Conservation (phyloP, 768 basidiomycete species). For the Xerocomus potaroensis region DNA sequence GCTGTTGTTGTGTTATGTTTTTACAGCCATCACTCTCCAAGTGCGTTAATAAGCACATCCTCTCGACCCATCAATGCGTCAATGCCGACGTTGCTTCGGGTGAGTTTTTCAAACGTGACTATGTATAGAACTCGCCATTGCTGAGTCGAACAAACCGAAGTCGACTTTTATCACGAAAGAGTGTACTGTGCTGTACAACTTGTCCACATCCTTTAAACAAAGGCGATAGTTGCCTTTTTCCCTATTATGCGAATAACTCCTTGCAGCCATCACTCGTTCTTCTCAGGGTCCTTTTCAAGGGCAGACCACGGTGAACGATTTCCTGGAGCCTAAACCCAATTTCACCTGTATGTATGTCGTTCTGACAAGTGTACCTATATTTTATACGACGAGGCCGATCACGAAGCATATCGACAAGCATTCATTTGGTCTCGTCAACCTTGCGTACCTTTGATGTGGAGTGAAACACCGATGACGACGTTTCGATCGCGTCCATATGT, state of each 20-base stretch:
- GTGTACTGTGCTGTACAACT: constrained; percentile 7
- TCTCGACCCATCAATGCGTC: too few species aligned
- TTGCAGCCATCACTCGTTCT: constrained; percentile 10
- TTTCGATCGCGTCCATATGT: background rate
- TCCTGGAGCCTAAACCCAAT: constrained; percentile 1
- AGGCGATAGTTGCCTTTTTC: constrained; percentile 4
- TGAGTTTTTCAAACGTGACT: too few species aligned
- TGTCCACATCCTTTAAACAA: constrained; percentile 4
- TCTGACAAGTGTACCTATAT: accelerated
- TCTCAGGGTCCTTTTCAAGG: constrained; percentile 3
- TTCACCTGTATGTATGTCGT: background rate
- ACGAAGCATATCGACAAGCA: constrained; percentile 8
- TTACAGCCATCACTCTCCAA: too few species aligned
- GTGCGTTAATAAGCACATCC: too few species aligned
- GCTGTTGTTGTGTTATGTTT: too few species aligned
- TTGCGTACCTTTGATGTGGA: background rate
- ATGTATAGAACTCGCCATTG: background rate
- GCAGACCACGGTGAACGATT: constrained; percentile 11
- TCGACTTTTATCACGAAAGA: constrained; percentile 1
- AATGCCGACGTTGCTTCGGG: too few species aligned
- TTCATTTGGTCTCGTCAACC: constrained; percentile 2
- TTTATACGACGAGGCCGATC: background rate
- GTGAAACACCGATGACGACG: background rate
- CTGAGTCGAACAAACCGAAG: background rate
- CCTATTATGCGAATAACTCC: background rate